phyloP scores from a whole-genome alignment of 1,139 yeast genomes.

The Zhuliangozyma parablackwelliae region DNA sequence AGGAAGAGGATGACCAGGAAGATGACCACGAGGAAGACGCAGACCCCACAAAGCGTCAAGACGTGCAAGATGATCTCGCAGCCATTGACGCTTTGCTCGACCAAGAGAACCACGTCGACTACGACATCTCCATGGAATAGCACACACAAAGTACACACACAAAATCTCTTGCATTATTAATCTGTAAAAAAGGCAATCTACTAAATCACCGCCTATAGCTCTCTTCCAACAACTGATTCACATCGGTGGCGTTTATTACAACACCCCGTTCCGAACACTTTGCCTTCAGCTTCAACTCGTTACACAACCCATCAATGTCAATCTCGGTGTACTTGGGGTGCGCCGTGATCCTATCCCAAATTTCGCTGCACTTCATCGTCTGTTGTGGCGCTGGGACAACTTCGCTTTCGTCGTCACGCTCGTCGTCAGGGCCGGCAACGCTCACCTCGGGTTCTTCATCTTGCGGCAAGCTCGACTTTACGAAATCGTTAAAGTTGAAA shows the following conservation, averaged over 20 bases:
- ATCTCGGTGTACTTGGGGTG: slow-evolving; percentile 92
- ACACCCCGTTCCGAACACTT: slow-evolving; percentile 92
- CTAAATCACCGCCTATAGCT: slow-evolving; percentile 17
- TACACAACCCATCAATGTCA: slow-evolving; percentile 90
- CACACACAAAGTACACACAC: not conserved
- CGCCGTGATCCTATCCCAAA: slow-evolving; percentile 92
- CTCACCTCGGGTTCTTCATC: slow-evolving; percentile 9
- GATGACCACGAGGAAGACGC: slow-evolving; percentile 8
- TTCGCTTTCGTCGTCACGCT: slow-evolving; percentile 20
- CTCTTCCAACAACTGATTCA: slow-evolving; percentile 55
- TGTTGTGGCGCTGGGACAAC: slow-evolving; percentile 37
- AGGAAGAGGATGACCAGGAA: slow-evolving; percentile 3
- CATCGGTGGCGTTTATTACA: slow-evolving; percentile 75
- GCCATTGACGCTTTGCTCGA: slow-evolving; percentile 36
- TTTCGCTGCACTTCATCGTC: slow-evolving; percentile 67
- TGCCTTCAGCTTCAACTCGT: slow-evolving; percentile 86
- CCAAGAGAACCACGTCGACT: slow-evolving; percentile 40
- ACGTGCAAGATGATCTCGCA: slow-evolving; percentile 18
- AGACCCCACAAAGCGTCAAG: slow-evolving; percentile 5
- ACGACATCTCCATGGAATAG: slow-evolving; percentile 25
- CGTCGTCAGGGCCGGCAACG: slow-evolving; percentile 1
- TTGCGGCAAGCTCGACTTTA: slow-evolving; percentile 21
- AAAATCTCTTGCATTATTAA: not conserved
- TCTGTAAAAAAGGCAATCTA: not conserved
- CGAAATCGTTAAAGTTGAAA: slow-evolving; percentile 37